Base-by-base conservation (phyloP, 148 eudicot species). In the Rhododendron molle region DNA sequence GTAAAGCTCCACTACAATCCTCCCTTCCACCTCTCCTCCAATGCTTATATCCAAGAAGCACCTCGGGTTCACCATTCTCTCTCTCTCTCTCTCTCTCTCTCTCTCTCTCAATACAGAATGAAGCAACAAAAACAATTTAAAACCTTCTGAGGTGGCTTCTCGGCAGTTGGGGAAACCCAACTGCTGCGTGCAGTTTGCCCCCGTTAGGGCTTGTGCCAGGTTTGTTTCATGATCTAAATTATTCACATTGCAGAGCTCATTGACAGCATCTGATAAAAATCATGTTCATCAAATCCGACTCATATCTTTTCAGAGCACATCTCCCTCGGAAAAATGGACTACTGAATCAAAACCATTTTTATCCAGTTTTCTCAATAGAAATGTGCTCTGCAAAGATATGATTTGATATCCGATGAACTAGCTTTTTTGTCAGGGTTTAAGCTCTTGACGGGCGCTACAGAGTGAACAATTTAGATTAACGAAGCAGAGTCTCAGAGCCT, bases 31-130 rank as follows among this genome's bases (percentile, higher is more conserved):
- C 58, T 95, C 95, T 18, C 94, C 98, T 32, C 95, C 96, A 18
- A 95, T 93, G 84, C 95, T 92, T 44, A 95, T 90, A 82, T 95
- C 98, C 90, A 95, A 21, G 83, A 32, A 95, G 83, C 94, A 91
- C 87, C 92, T 89, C 28, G 91, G 89, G 34, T 86, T 90, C 83
- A 12, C 87, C 93, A 90, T 90, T 54, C 81, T 85, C 74, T 76
- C 80, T 81, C 49, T 34, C 74, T 81, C 84, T 79, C 80, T 2
- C 40, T 47, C 58, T 28, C 36, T 18, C 38, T 3, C 38, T 5
- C 43, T 40, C 7, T 40, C 44, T 40, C 44, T 40, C 82, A 30
- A 2, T 26, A 50, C 65, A 49, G 38, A 49, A 8, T 80, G 65
- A 80, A 79, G 78, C 80, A 21, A 20, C 65, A 69, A 84, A 60